These are phyloP conservation scores for Hemileccinum hortonii DNA, from an alignment of 1,284 basidiomycete genomes.

Conservation along the genomic window DNA sequence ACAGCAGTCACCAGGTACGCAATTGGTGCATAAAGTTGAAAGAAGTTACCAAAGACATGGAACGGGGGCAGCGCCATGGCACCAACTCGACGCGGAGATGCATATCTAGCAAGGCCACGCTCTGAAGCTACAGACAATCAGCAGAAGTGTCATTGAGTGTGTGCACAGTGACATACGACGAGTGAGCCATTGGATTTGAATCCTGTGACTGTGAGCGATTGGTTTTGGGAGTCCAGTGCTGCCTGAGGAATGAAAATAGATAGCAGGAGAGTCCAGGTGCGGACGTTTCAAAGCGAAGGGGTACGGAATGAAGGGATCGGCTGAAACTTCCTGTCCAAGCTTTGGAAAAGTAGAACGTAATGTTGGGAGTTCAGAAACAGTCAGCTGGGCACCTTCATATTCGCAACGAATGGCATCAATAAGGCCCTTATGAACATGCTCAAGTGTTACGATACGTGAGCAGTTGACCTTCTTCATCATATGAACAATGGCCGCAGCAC, in stretches of 20 bases:
- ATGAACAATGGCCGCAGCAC: constrained; percentile 28
- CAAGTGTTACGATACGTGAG: constrained; percentile 2
- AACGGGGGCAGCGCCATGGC: constrained; percentile 29
- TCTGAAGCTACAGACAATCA: neutral
- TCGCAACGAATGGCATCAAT: constrained; percentile 26
- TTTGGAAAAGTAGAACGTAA: constrained; percentile 32
- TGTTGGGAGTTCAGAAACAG: constrained; percentile 31
- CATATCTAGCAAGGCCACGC: no score
- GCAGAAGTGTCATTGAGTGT: neutral
- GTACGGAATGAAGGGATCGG: constrained; percentile 31
- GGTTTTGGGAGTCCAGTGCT: no score
- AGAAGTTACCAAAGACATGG: constrained; percentile 22
- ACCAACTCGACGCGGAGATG: constrained; percentile 23
- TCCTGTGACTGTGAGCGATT: no score
- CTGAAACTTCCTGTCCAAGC: constrained; percentile 29
- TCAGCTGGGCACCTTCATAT: constrained; percentile 1
- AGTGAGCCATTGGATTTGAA: neutral
- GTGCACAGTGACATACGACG: constrained; percentile 14
- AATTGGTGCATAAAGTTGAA: constrained; percentile 19
- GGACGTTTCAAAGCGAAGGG: constrained; percentile 5
- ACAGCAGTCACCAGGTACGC: constrained; percentile 6
- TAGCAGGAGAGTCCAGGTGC: no score
- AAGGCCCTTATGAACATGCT: constrained; percentile 24
- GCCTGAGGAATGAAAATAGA: no score
- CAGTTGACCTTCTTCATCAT: constrained; percentile 33